Evolutionary conservation across 2,329 filamentous ascomycete species (phyloP), one percentile per base, ranked within the genome.

Genomic region (Fusarium sacchari): DNA sequence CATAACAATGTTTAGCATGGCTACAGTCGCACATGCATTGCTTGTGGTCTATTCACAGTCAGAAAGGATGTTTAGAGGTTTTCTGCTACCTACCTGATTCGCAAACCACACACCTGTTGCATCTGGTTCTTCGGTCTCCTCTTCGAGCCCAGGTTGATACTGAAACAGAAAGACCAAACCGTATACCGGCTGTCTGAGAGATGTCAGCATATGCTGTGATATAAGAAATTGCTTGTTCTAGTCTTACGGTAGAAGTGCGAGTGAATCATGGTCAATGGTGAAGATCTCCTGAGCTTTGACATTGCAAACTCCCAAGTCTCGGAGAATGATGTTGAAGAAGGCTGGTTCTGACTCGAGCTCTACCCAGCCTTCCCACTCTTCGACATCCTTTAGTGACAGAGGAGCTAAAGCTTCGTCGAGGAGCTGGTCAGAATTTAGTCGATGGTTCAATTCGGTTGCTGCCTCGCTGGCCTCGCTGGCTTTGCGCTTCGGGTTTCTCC

Each of bases 21-120:
- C 95, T 50, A 98, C 90, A n/a, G 94, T 96, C 26, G 94, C 96
- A 82, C 96, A 99, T 32, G 94, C 92, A 81, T 97, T 97, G 62
- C 89, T 88, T 1, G 91, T 92, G 2, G 93, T 94, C 92, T 96
- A 17, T 11, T 28, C 39, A 14, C 34, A 40, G 39, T 79, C 43
- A 77, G 69, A 40, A 42, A 12, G 52, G 58, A 28, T n/a, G 6
- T 20, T 11, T 43, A 4, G 32, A 22, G 34, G 39, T 3, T 17
- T n/a, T 18, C 28, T 34, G 18, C 5, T 34, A 30, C 83, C 26
- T 79, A 94, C 92, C 84, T 97, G 96, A 78, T 98, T 98, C 34
- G 95, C 95, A 81, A 98, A 98, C 96, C 96, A 99, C 24, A 98
- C 84, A 7, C 89, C 84, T 49, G 83, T 85, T 69, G 88, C 85